Base-by-base conservation (phyloP, 2,329 filamentous ascomycete species). In the Beauveria caledonica region DNA sequence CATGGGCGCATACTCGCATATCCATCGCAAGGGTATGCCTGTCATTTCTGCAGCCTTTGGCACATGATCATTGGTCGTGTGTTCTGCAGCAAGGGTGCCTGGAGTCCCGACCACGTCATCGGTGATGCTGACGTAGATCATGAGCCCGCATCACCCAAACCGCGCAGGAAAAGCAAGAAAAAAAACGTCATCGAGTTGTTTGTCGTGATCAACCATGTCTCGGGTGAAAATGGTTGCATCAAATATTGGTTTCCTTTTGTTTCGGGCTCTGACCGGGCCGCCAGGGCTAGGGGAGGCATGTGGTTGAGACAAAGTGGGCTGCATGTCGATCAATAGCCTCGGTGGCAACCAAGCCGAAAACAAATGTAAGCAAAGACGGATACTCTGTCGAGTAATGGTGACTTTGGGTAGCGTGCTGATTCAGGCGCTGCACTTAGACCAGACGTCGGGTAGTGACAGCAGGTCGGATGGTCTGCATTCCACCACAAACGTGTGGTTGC, bases 21-120 rank as follows among this genome's bases (percentile, higher is more conserved):
- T 29, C 13, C 13, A 40, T 36, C 15, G 27, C 23, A 25, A 44
- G 54, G 42, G 42, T 19, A 36, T 23, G 27, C 39, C 21, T 17
- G 27, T 25, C 15, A 45, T 19, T 15, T 33, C 13, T 3, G 29
- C 29, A 23, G 27, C 8, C 40, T 40, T 58, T 58, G 55, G 55
- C 11, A n/a, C 36, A 19, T 39, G 7, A 33, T 11, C 33, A 36
- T 36, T 36, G 33, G 33, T 36, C 33, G 33, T 36, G 33, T 11
- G 27, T 15, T 17, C 55, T 40, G 44, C 55, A 48, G 29, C 44
- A n/a, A 57, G 33, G 55, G 29, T 39, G 13, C 10, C 33, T 13
- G 13, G 23, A 15, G 52, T 27, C 19, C 19, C 49, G 19, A 50
- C 55, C 55, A 58, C 55, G 55, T 58, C 55, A 58, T 58, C 19